Evolutionary conservation across 176 grass and related monocot genomes (phyloP).

Genomic region (Carex myosuroides): DNA sequence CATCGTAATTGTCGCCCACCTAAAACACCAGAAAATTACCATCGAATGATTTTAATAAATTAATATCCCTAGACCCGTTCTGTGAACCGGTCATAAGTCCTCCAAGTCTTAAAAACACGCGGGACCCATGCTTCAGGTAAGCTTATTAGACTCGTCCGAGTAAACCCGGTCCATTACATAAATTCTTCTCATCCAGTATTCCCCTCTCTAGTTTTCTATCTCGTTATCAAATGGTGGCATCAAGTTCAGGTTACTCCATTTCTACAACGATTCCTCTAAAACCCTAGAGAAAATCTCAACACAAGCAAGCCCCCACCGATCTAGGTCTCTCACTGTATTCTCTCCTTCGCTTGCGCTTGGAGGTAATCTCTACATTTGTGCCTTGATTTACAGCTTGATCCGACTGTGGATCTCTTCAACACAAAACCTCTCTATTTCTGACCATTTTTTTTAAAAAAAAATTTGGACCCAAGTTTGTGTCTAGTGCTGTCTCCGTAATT

Average conservation of each 20-base stretch:
- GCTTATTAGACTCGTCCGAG: neutral
- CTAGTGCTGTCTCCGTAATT: neutral
- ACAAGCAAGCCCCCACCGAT: neutral
- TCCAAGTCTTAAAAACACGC: neutral
- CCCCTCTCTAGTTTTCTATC: neutral
- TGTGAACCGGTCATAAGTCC: neutral
- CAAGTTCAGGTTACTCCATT: slow-evolving; percentile 9
- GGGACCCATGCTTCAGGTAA: neutral
- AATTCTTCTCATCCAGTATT: neutral
- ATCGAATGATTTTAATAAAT: neutral
- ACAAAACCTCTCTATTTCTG: neutral
- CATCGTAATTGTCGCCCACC: slow-evolving; percentile 32
- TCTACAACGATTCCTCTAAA: slow-evolving; percentile 4
- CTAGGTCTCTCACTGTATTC: neutral
- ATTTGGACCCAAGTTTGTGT: neutral
- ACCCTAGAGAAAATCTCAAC: neutral
- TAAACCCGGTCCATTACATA: neutral
- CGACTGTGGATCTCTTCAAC: neutral
- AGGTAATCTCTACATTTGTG: neutral
- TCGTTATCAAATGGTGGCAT: slow-evolving; percentile 22
- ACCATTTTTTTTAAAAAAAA: neutral
- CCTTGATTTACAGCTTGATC: neutral
- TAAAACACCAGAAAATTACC: neutral
- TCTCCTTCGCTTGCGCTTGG: neutral
- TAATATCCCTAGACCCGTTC: neutral